A percentile compares a stretch with the other conserved stretches of the same genome.
Evolutionary conservation across 176 grass and related monocot species (phyloP).

Genomic region (Eragrostis curvula): DNA sequence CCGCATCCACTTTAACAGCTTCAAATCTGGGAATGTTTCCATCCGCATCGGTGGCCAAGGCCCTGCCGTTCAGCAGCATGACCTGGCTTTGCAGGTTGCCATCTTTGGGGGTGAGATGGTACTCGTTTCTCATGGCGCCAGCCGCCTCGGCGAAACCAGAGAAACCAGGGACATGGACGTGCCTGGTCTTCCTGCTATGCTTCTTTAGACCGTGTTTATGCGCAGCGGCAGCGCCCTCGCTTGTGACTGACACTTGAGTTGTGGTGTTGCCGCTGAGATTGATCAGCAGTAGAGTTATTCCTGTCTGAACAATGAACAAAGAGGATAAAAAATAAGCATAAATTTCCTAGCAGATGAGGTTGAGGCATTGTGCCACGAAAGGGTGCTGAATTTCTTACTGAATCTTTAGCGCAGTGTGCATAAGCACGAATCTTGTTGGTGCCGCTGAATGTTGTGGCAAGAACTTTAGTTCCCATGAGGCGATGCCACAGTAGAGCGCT

Average conservation of each 20-base stretch:
- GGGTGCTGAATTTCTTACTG: constrained; percentile 46
- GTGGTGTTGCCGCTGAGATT: constrained; percentile 73
- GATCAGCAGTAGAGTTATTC: constrained; percentile 86
- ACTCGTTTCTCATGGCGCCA: constrained; percentile 56
- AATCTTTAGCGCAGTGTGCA: constrained; percentile 66
- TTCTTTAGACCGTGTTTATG: constrained; percentile 14
- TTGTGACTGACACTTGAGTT: constrained; percentile 38
- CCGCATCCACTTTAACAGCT: constrained; percentile 32
- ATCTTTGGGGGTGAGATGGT: constrained; percentile 60
- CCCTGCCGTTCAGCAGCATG: constrained; percentile 69
- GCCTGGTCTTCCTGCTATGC: constrained; percentile 19
- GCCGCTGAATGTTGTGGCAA: constrained; percentile 53
- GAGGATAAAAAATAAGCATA: neutral
- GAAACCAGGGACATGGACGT: neutral
- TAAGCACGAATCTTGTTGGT: constrained; percentile 66
- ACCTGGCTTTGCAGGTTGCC: constrained; percentile 70
- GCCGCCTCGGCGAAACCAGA: neutral
- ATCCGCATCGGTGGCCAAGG: constrained; percentile 50
- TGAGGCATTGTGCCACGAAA: neutral
- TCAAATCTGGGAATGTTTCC: constrained; percentile 59
- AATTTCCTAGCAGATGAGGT: neutral
- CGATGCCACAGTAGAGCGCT: constrained; percentile 90
- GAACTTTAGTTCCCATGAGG: constrained; percentile 76
- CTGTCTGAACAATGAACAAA: constrained; percentile 64
- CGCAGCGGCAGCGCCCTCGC: neutral